Evolutionary conservation across 129 eudicot genomes (phyloP), one percentile per base, ranked within the genome.

Genomic region (Lactuca saligna): DNA sequence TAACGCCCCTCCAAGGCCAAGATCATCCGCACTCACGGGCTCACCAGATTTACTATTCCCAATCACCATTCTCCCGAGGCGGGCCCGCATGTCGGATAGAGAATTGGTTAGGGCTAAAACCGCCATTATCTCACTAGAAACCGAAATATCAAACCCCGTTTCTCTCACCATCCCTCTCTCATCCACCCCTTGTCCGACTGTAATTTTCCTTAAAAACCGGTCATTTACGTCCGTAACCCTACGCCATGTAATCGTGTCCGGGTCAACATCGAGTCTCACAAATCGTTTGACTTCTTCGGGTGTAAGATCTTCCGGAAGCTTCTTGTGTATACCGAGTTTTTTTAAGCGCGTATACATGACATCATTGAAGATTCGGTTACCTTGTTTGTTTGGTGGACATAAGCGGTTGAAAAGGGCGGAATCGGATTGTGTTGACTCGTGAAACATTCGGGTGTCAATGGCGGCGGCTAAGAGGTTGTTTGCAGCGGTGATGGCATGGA

Each of bases 51-150:
- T 87, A 83, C 97, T 93, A 69, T 93, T 93, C 7, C 95, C 97
- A 29, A 93, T 75, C 66, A 93, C 99, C 99, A 93, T 93, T 70
- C 78, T 93, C n/a, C 99, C 95, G 0, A 93, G 90, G 67, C 99
- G 82, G 71, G 87, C 93, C 63, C 99, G 78, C 95, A 93, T 93
- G 75, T 93, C 99, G 7, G 85, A 66, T 54, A 93, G 63, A 32
- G 95, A 89, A 20, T 88, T 85, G 3, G 97, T 93, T 49, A 93
- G 92, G 35, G 97, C 97, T 67, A 93, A 71, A 58, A 93, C 95
- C 7, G 99, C 99, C 99, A 89, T 93, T 79, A 93, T 93, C 74
- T 93, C 97, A 78, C 99, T 93, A 59, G 99, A 97, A 71, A 93
- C 97, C 2, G 97, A 83, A 57, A 93, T 93, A 53, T 93, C 97